A percentile compares a stretch with the other conserved stretches of the same genome.
phyloP scores from a whole-genome alignment of 2,329 filamentous ascomycete species.

The Coniochaeta sp. region DNA sequence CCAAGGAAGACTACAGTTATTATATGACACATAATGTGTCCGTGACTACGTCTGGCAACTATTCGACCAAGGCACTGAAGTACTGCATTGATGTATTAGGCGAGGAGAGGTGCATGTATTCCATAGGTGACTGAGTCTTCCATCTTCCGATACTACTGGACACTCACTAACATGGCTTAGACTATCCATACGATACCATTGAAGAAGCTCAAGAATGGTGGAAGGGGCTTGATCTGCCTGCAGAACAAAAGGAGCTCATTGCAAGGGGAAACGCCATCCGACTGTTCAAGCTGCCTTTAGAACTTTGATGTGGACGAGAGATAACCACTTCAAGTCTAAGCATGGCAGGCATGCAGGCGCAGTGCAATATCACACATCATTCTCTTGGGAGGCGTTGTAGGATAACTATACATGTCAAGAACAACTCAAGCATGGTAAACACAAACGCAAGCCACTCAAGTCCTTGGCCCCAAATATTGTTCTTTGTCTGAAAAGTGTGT shows the following conservation, averaged over 20 bases:
- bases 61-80: constrained; percentile 29
- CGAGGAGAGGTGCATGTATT: constrained; percentile 28
- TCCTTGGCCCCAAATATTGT: no score
- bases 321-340: neutral
- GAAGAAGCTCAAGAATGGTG: constrained; percentile 25
- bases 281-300: constrained; percentile 24
- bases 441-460: neutral
- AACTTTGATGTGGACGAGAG: constrained; percentile 6
- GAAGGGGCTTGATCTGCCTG: constrained; percentile 19
- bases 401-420: no score
- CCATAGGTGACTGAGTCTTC: constrained; percentile 22
- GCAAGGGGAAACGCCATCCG: constrained; percentile 22
- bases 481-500: no score
- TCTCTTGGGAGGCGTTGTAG: no score
- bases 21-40: constrained; percentile 32
- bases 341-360: neutral
- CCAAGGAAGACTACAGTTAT: constrained; percentile 29
- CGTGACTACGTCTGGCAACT: constrained; percentile 32
- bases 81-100: constrained; percentile 31
- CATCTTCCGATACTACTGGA: neutral
- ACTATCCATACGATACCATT: constrained; percentile 26
- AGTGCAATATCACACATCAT: neutral
- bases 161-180: constrained; percentile 9
- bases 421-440: no score
- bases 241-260: constrained; percentile 17